phyloP scores from a whole-genome alignment of 225 moss, liverwort and hornwort species.

The Polytrichum commune region DNA sequence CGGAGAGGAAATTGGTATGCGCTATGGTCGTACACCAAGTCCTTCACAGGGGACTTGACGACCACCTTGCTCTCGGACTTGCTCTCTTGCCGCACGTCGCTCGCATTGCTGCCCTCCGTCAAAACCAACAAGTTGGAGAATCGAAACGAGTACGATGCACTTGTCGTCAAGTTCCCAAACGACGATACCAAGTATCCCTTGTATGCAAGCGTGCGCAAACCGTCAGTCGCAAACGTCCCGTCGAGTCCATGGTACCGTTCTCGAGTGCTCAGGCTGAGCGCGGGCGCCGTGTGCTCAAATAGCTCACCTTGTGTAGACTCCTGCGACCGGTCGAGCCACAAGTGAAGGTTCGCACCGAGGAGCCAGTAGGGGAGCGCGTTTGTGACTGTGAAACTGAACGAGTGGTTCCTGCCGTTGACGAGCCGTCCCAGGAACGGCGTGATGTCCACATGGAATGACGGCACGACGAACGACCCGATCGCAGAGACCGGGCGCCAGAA shows the following conservation, averaged over 20 bases:
- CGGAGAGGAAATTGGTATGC: conserved; percentile 40
- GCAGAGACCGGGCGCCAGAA: conserved; percentile 89
- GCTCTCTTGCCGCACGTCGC: conserved; percentile 45
- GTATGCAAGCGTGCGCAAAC: conserved; percentile 41
- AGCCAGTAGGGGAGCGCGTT: conserved; percentile 78
- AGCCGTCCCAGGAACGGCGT: conserved; percentile 73
- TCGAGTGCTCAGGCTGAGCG: conserved; percentile 5
- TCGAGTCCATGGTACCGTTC: conserved; percentile 39
- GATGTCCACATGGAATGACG: conserved; percentile 75
- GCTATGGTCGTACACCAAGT: conserved; percentile 44
- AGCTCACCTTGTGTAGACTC: conserved; percentile 42
- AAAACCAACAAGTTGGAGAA: conserved; percentile 53
- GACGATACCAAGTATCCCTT: conserved; percentile 63
- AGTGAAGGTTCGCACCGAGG: conserved; percentile 67
- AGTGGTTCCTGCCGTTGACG: conserved; percentile 48
- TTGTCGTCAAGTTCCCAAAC: conserved; percentile 69
- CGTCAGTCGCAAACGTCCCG: conserved; percentile 48
- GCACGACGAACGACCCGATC: conserved; percentile 83
- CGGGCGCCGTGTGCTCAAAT: conserved; percentile 39
- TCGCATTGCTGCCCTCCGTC: conserved; percentile 22
- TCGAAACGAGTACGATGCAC: conserved; percentile 28
- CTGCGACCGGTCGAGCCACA: conserved; percentile 59
- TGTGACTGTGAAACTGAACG: conserved; percentile 61
- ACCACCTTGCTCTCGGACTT: conserved; percentile 40
- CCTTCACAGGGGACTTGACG: conserved; percentile 51